phyloP scores from a whole-genome alignment of 192 early-diverging fungal genomes.

The Fimicolochytrium jonesii region DNA sequence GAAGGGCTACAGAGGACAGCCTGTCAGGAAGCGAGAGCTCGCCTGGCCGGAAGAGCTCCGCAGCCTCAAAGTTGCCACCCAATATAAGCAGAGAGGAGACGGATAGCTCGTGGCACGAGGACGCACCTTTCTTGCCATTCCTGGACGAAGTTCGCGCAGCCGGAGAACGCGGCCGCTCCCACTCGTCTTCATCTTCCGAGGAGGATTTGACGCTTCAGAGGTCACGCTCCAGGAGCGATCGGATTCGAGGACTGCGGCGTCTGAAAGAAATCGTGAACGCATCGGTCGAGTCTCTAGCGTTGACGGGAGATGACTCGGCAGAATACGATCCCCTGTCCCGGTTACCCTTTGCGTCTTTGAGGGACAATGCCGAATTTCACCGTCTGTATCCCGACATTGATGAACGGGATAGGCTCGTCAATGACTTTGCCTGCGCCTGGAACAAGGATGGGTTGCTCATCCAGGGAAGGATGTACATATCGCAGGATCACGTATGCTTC shows the following conservation, averaged over 20 bases:
- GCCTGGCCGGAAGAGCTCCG: too few species aligned
- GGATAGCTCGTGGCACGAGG: constrained; percentile 5
- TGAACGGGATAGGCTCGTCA: constrained; percentile 2
- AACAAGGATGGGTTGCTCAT: constrained; percentile 24
- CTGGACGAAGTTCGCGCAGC: constrained; percentile 20
- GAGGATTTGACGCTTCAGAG: neutral
- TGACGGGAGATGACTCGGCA: neutral
- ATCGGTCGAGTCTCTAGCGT: neutral
- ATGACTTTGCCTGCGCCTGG: constrained; percentile 26
- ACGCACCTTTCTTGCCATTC: constrained; percentile 8
- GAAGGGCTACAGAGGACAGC: too few species aligned
- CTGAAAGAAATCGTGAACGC: neutral
- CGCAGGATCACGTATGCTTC: constrained; percentile 18
- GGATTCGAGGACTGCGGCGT: neutral
- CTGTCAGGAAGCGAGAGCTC: too few species aligned
- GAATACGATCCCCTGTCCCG: neutral
- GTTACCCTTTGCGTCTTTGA: neutral
- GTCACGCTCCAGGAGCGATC: neutral
- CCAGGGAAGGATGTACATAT: constrained; percentile 29
- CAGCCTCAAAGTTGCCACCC: too few species aligned
- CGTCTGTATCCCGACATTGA: constrained; percentile 4
- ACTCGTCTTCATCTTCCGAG: neutral
- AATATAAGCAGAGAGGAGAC: too few species aligned
- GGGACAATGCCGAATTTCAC: constrained; percentile 28
- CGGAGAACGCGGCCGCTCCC: neutral